These are phyloP conservation scores for Paradendryphiella salina DNA, from an alignment of 2,329 filamentous ascomycete genomes.

Conservation along the genomic window DNA sequence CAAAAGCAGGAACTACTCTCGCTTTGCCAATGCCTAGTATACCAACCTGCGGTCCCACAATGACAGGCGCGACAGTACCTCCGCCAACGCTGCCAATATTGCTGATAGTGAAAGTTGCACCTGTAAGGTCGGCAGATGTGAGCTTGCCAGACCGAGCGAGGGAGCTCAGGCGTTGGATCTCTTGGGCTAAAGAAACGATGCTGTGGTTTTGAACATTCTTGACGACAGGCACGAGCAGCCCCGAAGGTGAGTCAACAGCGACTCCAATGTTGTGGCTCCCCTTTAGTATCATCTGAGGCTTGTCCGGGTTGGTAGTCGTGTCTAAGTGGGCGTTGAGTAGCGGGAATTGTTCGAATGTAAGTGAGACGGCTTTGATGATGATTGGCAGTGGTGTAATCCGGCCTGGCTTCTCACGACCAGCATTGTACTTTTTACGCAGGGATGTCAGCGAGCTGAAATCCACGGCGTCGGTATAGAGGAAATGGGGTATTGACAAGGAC, in stretches of 20 bases:
- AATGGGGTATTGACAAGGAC: constrained; percentile 89
- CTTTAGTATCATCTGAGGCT: constrained; percentile 76
- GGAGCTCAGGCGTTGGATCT: constrained; percentile 72
- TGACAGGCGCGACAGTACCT: constrained; percentile 86
- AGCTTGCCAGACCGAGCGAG: constrained; percentile 77
- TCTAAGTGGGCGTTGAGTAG: constrained; percentile 87
- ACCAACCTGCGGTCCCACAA: constrained; percentile 86
- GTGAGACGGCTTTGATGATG: constrained; percentile 91
- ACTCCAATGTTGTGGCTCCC: constrained; percentile 92
- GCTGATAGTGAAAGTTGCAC: constrained; percentile 91
- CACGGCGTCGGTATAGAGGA: constrained; percentile 89
- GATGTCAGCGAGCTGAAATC: constrained; percentile 75
- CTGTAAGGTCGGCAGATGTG: constrained; percentile 71
- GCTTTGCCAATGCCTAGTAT: constrained; percentile 88
- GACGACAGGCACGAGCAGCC: constrained; percentile 89
- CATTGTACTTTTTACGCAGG: constrained; percentile 75
- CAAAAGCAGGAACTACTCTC: constrained; percentile 79
- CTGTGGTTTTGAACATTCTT: constrained; percentile 77
- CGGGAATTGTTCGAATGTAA: constrained; percentile 79
- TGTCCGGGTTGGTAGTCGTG: constrained; percentile 58
- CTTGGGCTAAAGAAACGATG: constrained; percentile 75
- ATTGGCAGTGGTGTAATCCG: constrained; percentile 89
- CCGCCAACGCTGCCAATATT: constrained; percentile 97
- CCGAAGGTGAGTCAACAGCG: constrained; percentile 89
- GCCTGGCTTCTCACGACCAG: constrained; percentile 41